Conservation (phyloP, 2,329 filamentous ascomycete species). For the Coniochaeta sp. region DNA sequence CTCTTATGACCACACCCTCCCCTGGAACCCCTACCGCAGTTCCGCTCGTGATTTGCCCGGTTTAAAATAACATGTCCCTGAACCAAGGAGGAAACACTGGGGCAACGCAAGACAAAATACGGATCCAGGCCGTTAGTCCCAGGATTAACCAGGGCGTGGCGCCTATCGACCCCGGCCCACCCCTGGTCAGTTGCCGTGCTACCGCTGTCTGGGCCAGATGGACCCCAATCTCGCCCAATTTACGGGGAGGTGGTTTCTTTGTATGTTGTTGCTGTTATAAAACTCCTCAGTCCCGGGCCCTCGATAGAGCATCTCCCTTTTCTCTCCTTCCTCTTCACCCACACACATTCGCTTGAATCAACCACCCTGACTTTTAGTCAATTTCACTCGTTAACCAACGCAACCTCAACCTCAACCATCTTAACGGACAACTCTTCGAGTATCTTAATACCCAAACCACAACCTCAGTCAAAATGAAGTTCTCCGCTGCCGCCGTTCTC, state of each 20-base stretch:
- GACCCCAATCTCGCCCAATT: background rate
- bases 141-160: no score
- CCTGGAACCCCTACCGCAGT: background rate
- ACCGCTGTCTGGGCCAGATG: background rate
- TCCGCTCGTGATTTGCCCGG: background rate
- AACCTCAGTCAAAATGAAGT: conserved; percentile 59
- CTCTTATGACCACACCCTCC: background rate
- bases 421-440: conserved; percentile 13
- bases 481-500: conserved; percentile 45
- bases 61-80: conserved; percentile 1
- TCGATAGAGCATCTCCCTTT: conserved; percentile 16
- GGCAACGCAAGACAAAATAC: background rate
- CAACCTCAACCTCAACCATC: conserved; percentile 16
- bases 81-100: background rate
- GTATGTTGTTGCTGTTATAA: conserved; percentile 36
- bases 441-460: conserved; percentile 28
- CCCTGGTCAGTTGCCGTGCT: background rate
- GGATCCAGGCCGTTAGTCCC: background rate
- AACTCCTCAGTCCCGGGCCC: conserved; percentile 32
- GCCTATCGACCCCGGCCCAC: background rate
- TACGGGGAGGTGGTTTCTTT: no score
- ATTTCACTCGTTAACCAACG: conserved; percentile 49
- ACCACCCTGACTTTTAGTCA: conserved; percentile 49
- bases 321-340: conserved; percentile 35
- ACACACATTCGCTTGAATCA: conserved; percentile 39